Percentiles rank a stretch among this genome's conserved stretches.
phyloP scores from a whole-genome alignment of 2,329 filamentous ascomycete genomes.

The Purpureocillium takamizusanense region DNA sequence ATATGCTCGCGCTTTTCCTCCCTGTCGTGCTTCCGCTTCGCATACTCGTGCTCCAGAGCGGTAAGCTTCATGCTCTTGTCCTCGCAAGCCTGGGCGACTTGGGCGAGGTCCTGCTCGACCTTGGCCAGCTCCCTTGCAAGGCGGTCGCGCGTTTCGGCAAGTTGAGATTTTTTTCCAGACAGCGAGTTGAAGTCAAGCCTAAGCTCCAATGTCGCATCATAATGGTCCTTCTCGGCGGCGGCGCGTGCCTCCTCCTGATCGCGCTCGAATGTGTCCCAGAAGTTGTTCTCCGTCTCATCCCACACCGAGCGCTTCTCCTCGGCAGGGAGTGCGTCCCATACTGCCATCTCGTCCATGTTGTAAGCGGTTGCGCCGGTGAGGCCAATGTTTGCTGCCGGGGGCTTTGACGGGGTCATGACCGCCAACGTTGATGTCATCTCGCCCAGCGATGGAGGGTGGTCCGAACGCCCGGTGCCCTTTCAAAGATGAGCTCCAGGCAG shows the following conservation, averaged over 20 bases:
- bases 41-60: constrained; percentile 21
- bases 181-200: constrained; percentile 19
- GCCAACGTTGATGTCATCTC: too few species aligned
- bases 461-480: too few species aligned
- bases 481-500: too few species aligned
- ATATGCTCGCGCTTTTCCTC: constrained; percentile 18
- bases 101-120: constrained; percentile 28
- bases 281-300: constrained; percentile 25
- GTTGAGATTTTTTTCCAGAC: constrained; percentile 15
- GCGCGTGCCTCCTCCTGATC: constrained; percentile 14
- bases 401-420: too few species aligned
- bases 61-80: constrained; percentile 24
- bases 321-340: constrained; percentile 19
- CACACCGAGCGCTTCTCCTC: constrained; percentile 24
- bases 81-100: constrained; percentile 18
- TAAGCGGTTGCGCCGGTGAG: background rate
- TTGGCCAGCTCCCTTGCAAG: constrained; percentile 21
- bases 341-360: constrained; percentile 9
- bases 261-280: constrained; percentile 20
- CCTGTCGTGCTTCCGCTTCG: constrained; percentile 15
- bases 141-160: constrained; percentile 17
- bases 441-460: too few species aligned
- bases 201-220: constrained; percentile 13
- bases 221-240: constrained; percentile 15
- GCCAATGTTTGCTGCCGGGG: background rate